Evolutionary conservation across 148 eudicot genomes (phyloP), one percentile per base, ranked within the genome.

Genomic region (Amaranthus palmeri): DNA sequence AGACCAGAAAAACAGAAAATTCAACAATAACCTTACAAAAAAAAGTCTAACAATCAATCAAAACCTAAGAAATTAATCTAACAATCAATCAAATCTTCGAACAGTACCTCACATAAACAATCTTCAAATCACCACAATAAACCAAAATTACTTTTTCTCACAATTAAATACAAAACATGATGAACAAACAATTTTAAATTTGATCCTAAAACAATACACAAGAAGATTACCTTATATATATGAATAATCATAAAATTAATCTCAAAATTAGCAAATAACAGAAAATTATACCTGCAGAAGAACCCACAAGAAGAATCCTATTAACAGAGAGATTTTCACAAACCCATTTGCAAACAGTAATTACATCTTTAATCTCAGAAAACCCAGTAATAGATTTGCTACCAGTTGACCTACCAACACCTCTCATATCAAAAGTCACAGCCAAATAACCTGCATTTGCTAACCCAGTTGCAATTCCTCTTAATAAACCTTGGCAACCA

Each of bases 351-450:
- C 70, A 82, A 75, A 85, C 84, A 57, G 82, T 60, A 73, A 82
- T 54, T 0, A 84, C 83, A 81, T 84, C 87, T 36, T 84, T 84
- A 53, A 84, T 76, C 68, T 84, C 83, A 73, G 83, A 4, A 70
- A 83, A 82, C 48, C 88, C 88, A 80, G 79, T 75, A 47, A 85
- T 59, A 70, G 86, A 85, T 72, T 84, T 69, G 36, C 64, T 67
- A 25, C 88, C 86, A 53, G 81, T 80, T 15, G 86, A 85, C 74
- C 78, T 76, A 25, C 86, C 86, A 68, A 80, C 86, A 45, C 86
- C 84, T 76, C 86, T 83, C 77, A 78, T 85, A 41, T 85, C 88
- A 76, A 85, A 83, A 61, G 86, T 83, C 0, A 85, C 61, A 15
- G 84, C 72, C 56, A 70, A 70, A 73, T 65, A 80, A 43, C 88